phyloP scores from a whole-genome alignment of 805 yeast species.

The Kodamaea laetipori region DNA sequence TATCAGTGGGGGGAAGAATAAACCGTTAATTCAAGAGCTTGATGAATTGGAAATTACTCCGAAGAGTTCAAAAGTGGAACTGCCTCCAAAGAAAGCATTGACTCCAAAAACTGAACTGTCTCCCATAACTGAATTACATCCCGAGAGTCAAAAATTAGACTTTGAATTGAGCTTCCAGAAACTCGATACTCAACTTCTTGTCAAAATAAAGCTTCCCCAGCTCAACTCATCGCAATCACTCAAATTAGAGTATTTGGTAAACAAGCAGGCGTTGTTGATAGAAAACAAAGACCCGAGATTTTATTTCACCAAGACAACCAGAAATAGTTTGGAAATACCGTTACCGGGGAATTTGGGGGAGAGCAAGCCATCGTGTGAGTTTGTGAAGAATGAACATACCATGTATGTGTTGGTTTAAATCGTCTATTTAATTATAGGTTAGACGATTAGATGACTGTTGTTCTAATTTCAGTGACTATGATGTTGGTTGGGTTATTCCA shows the following conservation, averaged over 20 bases:
- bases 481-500: too few relatives aligned
- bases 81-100: not conserved
- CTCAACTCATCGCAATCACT: constrained; percentile 12
- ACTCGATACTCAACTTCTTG: constrained; percentile 9
- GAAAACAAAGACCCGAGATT: constrained; percentile 14
- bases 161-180: constrained; percentile 10
- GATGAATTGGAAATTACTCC: constrained; percentile 16
- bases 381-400: constrained; percentile 17
- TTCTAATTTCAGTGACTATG: too few relatives aligned
- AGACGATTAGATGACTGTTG: not conserved
- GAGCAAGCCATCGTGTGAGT: constrained; percentile 15
- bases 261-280: not conserved
- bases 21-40: constrained; percentile 60
- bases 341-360: constrained; percentile 7
- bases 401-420: constrained; percentile 19
- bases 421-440: not conserved
- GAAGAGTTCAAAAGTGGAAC: not conserved
- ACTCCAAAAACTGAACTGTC: too few relatives aligned
- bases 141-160: not conserved
- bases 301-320: constrained; percentile 16
- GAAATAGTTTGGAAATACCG: constrained; percentile 14
- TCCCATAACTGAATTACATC: too few relatives aligned
- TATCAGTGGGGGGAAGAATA: constrained; percentile 24
- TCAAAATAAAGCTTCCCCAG: constrained; percentile 23
- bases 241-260: constrained; percentile 2